Evolutionary conservation across 192 early-diverging fungal genomes (phyloP).

Genomic region (Diversispora eburnea): DNA sequence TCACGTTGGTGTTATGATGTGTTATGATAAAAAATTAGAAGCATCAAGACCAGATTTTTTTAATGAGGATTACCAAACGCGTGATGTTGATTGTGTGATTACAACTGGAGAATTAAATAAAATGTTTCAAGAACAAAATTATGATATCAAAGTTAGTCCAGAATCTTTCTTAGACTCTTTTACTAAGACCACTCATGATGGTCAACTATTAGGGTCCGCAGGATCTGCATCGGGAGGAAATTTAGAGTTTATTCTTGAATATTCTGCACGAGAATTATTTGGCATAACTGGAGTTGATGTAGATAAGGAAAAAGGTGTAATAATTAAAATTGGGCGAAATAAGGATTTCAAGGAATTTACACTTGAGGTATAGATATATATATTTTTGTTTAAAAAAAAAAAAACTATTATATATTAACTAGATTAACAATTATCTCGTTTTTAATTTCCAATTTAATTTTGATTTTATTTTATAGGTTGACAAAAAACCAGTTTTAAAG

Average conservation of each 20-base stretch:
- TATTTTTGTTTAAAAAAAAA: no score
- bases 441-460: not conserved
- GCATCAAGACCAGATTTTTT: conserved; percentile 92
- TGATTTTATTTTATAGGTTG: conserved; percentile 35
- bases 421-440: not conserved
- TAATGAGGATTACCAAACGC: conserved; percentile 70
- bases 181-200: conserved; percentile 34
- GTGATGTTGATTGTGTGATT: conserved; percentile 96
- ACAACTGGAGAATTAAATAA: conserved; percentile 91
- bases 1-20: conserved; percentile 96
- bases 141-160: conserved; percentile 47
- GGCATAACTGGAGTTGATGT: conserved; percentile 56
- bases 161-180: conserved; percentile 40
- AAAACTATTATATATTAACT: not conserved
- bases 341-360: conserved; percentile 75
- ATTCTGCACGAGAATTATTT: conserved; percentile 79
- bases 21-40: conserved; percentile 99
- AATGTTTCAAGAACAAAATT: conserved; percentile 70
- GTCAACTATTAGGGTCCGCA: conserved; percentile 54
- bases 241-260: conserved; percentile 80
- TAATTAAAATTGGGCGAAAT: conserved; percentile 73
- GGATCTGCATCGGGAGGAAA: conserved; percentile 92
- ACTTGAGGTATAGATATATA: conserved; percentile 40
- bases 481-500: conserved; percentile 55
- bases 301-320: conserved; percentile 53